Evolutionary conservation across 495 filamentous ascomycete genomes (phyloP).

Genomic region (Trichoderma virens): DNA sequence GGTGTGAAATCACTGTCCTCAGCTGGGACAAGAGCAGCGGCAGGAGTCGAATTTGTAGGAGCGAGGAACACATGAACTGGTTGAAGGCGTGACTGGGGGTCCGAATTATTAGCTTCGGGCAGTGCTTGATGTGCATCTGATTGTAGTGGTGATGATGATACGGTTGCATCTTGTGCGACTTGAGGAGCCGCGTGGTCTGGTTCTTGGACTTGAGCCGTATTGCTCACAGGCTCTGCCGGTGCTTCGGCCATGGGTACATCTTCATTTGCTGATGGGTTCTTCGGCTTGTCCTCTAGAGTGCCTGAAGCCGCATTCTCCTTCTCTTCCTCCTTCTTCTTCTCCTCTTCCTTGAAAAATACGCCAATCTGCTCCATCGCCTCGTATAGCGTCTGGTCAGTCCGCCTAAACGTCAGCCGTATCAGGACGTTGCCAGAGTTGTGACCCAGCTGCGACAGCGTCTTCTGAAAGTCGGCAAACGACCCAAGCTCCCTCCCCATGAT

Average conservation of each 20-base stretch:
- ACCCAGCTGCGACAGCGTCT: conserved; percentile 78
- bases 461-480: conserved; percentile 73
- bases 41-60: conserved; percentile 62
- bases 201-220: conserved; percentile 8
- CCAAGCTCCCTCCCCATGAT: conserved; percentile 71
- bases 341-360: conserved; percentile 52
- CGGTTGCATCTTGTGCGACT: background rate
- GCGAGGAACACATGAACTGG: conserved; percentile 68
- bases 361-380: conserved; percentile 78
- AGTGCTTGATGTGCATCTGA: conserved; percentile 11
- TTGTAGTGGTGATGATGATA: conserved; percentile 17
- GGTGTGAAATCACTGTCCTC: conserved; percentile 74
- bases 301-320: conserved; percentile 9
- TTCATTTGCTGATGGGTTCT: background rate
- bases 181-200: background rate
- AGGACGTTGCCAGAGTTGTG: conserved; percentile 74
- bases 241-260: conserved; percentile 16
- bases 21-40: conserved; percentile 55
- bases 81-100: conserved; percentile 16
- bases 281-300: background rate
- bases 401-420: conserved; percentile 66
- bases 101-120: conserved; percentile 9
- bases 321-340: conserved; percentile 15
- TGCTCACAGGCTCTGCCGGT: background rate
- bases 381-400: conserved; percentile 69